phyloP scores from a whole-genome alignment of 768 basidiomycete genomes.

The Serendipita sp. region DNA sequence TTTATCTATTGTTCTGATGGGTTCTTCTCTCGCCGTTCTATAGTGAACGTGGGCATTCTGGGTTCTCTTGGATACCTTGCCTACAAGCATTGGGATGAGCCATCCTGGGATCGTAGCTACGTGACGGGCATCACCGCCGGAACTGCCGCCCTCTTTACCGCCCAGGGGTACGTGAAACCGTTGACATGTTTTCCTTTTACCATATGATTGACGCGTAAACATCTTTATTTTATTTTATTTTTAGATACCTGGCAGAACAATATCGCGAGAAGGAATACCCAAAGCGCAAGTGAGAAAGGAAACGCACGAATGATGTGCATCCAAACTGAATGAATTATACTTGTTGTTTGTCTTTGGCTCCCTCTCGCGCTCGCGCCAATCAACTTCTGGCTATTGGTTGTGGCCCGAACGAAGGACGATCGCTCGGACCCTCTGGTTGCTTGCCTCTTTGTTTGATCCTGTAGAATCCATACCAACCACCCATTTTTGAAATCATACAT shows the following conservation, averaged over 20 bases:
- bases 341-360: too few species aligned
- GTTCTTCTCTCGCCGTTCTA: neutral
- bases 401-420: too few species aligned
- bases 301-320: too few species aligned
- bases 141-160: conserved; percentile 42
- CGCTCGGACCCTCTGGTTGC: too few species aligned
- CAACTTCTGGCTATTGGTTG: too few species aligned
- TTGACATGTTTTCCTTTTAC: neutral
- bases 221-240: too few species aligned
- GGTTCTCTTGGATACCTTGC: conserved; percentile 46
- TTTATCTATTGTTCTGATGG: neutral
- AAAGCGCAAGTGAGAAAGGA: conserved; percentile 10
- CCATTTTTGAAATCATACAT: too few species aligned
- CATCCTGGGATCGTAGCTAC: conserved; percentile 46
- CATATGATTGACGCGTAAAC: neutral
- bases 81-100: conserved; percentile 49
- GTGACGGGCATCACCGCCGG: conserved; percentile 45
- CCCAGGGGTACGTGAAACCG: conserved; percentile 43
- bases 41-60: conserved; percentile 50
- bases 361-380: too few species aligned
- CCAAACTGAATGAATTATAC: too few species aligned
- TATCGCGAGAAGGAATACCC: conserved; percentile 24
- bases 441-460: too few species aligned
- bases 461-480: too few species aligned
- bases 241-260: conserved; percentile 27